Evolutionary conservation across 768 basidiomycete species (phyloP).

Genomic region (Fomitopsis serialis): DNA sequence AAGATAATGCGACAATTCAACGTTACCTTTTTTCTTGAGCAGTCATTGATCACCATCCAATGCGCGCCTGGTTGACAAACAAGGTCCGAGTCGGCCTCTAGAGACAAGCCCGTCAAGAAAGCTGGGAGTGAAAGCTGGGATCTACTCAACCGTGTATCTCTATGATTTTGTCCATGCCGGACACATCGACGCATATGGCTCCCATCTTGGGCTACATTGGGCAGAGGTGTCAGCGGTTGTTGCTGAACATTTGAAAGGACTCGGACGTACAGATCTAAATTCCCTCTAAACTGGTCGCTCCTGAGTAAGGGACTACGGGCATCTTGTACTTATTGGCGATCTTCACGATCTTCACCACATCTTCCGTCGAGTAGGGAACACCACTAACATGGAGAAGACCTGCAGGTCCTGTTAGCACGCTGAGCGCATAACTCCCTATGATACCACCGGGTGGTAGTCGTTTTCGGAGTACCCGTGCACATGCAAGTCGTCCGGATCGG

Average conservation of each 20-base stretch:
- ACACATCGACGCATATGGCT: conserved; percentile 61
- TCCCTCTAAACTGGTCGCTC: conserved; percentile 84
- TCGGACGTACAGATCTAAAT: conserved; percentile 51
- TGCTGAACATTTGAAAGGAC: no score
- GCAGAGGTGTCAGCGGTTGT: no score
- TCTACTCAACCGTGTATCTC: conserved; percentile 39
- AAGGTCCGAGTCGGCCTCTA: conserved; percentile 72
- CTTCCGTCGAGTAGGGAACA: conserved; percentile 65
- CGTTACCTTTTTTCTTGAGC: conserved; percentile 48
- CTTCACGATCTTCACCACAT: conserved; percentile 77
- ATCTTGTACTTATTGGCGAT: conserved; percentile 68
- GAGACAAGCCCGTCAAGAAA: background rate
- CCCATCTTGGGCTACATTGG: conserved; percentile 25
- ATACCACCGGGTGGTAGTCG: conserved; percentile 50
- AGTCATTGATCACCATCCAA: conserved; percentile 76
- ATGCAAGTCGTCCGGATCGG: conserved; percentile 43
- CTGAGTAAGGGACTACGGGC: conserved; percentile 80
- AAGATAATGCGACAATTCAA: background rate
- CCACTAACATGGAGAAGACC: conserved; percentile 33
- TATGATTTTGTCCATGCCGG: conserved; percentile 61
- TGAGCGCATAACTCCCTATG: background rate
- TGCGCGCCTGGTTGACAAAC: conserved; percentile 70
- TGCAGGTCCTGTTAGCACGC: background rate
- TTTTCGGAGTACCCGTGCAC: conserved; percentile 65
- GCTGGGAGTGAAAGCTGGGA: background rate